Conservation (phyloP, 129 eudicot genomes). For the Artemisia tridentata region DNA sequence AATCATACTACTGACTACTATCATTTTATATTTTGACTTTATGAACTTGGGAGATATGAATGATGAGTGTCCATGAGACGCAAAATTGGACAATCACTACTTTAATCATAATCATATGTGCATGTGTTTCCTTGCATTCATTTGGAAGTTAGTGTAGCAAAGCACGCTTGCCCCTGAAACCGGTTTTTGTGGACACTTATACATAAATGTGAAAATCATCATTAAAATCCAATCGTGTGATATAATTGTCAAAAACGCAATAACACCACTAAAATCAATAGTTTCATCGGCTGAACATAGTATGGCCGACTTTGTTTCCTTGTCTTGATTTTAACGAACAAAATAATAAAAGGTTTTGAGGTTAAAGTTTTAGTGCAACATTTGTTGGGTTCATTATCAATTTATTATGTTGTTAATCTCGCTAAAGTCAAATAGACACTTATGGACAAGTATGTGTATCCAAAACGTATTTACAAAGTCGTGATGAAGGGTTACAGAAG, state of each 20-base stretch:
- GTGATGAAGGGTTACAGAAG: background rate
- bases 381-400: conserved; percentile 16
- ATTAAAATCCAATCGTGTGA: too few relatives aligned
- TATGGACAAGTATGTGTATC: background rate
- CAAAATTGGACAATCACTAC: conserved; percentile 23
- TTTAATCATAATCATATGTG: conserved; percentile 13
- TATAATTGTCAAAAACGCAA: background rate
- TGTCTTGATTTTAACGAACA: conserved; percentile 16
- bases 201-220: background rate
- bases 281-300: conserved; percentile 1
- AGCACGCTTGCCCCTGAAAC: conserved; percentile 37
- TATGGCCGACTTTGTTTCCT: conserved; percentile 23
- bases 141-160: conserved; percentile 34
- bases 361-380: conserved; percentile 8
- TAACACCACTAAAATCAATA: conserved; percentile 12
- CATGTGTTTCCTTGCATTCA: conserved; percentile 23
- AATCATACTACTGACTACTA: background rate
- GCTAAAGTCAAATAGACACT: conserved; percentile 7
- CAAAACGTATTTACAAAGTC: background rate
- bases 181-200: background rate
- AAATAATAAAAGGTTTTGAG: conserved; percentile 1
- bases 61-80: conserved; percentile 22
- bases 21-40: conserved; percentile 15
- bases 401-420: background rate
- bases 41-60: conserved; percentile 14